A percentile compares a stretch with the other conserved stretches of the same genome.
Evolutionary conservation across 805 yeast species (phyloP).

Genomic region (Starmera pachycereana): DNA sequence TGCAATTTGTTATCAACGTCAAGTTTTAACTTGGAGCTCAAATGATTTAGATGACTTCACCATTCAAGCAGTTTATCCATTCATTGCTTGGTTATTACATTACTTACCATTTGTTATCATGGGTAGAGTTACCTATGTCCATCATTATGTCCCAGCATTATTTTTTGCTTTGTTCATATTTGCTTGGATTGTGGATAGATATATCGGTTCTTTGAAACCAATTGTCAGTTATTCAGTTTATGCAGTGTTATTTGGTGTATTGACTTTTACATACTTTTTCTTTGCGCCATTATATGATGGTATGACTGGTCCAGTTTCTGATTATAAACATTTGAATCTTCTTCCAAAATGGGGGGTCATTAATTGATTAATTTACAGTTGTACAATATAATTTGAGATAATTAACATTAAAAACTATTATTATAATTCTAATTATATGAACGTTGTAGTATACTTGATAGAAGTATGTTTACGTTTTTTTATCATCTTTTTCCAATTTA

Average conservation of each 20-base stretch:
- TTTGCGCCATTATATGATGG: slow-evolving; percentile 73
- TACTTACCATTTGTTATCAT: slow-evolving; percentile 80
- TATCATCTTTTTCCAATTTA: slow-evolving; percentile 7
- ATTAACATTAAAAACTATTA: too few relatives aligned
- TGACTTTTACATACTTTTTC: slow-evolving; percentile 48
- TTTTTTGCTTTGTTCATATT: slow-evolving; percentile 81
- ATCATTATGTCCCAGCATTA: slow-evolving; percentile 91
- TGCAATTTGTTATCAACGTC: slow-evolving; percentile 63
- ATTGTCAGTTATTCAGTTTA: slow-evolving; percentile 28
- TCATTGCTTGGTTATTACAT: slow-evolving; percentile 85
- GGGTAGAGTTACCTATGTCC: slow-evolving; percentile 96
- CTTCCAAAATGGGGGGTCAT: slow-evolving; percentile 42
- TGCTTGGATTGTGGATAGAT: slow-evolving; percentile 22
- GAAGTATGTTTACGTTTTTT: too few relatives aligned
- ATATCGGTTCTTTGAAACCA: slow-evolving; percentile 12
- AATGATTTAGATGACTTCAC: slow-evolving; percentile 30
- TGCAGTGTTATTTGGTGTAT: slow-evolving; percentile 33
- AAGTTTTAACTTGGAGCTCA: slow-evolving; percentile 34
- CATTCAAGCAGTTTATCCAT: slow-evolving; percentile 73
- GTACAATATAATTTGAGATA: too few relatives aligned
- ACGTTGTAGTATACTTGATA: neutral
- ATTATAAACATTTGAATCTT: slow-evolving; percentile 43
- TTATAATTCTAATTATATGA: neutral
- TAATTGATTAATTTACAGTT: too few relatives aligned
- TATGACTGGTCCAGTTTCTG: slow-evolving; percentile 47